phyloP scores from a whole-genome alignment of 148 eudicot species.

The Camellia sinensis region DNA sequence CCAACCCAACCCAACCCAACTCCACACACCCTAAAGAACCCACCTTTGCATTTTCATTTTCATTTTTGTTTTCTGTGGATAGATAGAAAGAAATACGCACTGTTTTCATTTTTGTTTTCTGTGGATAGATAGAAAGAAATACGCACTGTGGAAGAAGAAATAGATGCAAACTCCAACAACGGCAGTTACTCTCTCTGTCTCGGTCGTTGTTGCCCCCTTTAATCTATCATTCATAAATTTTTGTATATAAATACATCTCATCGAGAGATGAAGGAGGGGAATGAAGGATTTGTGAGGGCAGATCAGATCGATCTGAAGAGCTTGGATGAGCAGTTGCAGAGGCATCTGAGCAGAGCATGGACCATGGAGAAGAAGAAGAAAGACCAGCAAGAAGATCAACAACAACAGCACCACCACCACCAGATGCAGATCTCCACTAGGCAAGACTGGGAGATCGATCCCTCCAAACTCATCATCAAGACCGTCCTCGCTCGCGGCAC shows the following conservation, averaged over 20 bases:
- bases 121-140: no score
- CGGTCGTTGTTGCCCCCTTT: slow-evolving; percentile 15
- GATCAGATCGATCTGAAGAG: slow-evolving; percentile 94
- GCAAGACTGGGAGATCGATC: slow-evolving; percentile 86
- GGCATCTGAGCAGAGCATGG: slow-evolving; percentile 61
- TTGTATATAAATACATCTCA: not conserved
- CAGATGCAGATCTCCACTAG: slow-evolving; percentile 16
- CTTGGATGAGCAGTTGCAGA: slow-evolving; percentile 79
- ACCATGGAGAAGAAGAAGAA: slow-evolving; percentile 54
- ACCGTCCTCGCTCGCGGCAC: slow-evolving; percentile 85
- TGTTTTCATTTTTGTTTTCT: not conserved
- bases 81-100: no score
- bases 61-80: not conserved
- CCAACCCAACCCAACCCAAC: not conserved
- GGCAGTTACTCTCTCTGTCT: slow-evolving; percentile 13
- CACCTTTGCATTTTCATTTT: not conserved
- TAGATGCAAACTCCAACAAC: slow-evolving; percentile 8
- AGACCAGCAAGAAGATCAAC: slow-evolving; percentile 28
- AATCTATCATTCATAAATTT: not conserved
- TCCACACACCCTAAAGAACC: not conserved
- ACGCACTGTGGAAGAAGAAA: no score
- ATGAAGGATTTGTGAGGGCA: slow-evolving; percentile 75
- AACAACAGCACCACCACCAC: not conserved
- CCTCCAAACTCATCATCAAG: slow-evolving; percentile 69
- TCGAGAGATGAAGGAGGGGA: slow-evolving; percentile 36